Conservation (phyloP, 371 early-diverging fungal genomes). For the Mucor plumbeus region DNA sequence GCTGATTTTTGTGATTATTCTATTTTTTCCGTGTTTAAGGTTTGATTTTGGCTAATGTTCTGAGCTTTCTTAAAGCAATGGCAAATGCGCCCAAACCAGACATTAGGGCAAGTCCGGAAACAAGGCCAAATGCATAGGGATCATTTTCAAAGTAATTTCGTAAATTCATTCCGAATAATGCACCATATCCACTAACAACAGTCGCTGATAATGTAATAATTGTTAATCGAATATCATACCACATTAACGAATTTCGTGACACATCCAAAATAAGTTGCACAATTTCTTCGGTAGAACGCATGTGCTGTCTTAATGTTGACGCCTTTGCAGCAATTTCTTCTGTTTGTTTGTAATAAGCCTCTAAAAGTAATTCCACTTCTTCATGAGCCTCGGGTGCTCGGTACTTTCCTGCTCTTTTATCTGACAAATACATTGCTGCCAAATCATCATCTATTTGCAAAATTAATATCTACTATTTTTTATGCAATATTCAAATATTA, state of each 20-base stretch:
- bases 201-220: constrained; percentile 81
- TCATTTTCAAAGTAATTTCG: constrained; percentile 72
- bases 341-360: constrained; percentile 85
- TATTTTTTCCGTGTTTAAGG: constrained; percentile 9
- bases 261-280: constrained; percentile 84
- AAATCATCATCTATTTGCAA: constrained; percentile 78
- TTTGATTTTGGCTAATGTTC: constrained; percentile 40
- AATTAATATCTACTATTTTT: neutral
- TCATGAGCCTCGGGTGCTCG: constrained; percentile 73
- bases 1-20: neutral
- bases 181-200: constrained; percentile 60
- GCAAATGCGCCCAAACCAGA: constrained; percentile 47
- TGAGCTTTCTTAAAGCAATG: constrained; percentile 36
- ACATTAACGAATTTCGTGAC: constrained; percentile 83
- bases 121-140: constrained; percentile 70
- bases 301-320: constrained; percentile 70
- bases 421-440: constrained; percentile 87
- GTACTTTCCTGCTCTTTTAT: constrained; percentile 65
- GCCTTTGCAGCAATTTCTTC: constrained; percentile 83
- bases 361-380: constrained; percentile 87
- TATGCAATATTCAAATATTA: constrained; percentile 20
- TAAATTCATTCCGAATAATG: constrained; percentile 92
- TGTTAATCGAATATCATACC: constrained; percentile 82
- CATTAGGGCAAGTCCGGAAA: constrained; percentile 60
- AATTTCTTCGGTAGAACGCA: constrained; percentile 87